phyloP scores from a whole-genome alignment of 805 yeast species.

The Middelhovenomyces tepae region DNA sequence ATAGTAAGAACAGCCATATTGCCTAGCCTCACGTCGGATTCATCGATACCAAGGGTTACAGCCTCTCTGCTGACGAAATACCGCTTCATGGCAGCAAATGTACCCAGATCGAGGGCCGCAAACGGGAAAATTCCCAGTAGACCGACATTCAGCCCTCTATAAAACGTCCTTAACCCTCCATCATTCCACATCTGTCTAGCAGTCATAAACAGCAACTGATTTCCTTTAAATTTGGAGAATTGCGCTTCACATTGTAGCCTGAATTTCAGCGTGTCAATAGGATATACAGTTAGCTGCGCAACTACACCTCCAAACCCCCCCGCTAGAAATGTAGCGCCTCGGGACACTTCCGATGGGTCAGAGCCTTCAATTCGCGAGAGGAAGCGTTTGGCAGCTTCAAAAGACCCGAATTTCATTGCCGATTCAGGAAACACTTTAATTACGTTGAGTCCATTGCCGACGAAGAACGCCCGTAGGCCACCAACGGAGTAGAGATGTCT shows the following conservation, averaged over 20 bases:
- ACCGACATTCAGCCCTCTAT: conserved; percentile 87
- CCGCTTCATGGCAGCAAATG: conserved; percentile 77
- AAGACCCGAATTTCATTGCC: conserved; percentile 94
- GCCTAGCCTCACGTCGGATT: conserved; percentile 64
- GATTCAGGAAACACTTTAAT: conserved; percentile 93
- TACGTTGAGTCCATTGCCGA: conserved; percentile 92
- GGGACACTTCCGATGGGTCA: conserved; percentile 62
- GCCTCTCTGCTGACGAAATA: conserved; percentile 66
- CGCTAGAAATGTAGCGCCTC: conserved; percentile 72
- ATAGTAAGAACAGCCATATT: conserved; percentile 74
- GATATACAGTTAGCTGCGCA: conserved; percentile 88
- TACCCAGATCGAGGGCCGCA: conserved; percentile 93
- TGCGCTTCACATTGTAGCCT: conserved; percentile 88
- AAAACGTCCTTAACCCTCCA: conserved; percentile 73
- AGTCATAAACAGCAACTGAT: conserved; percentile 50
- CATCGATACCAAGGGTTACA: conserved; percentile 37
- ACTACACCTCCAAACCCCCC: conserved; percentile 97
- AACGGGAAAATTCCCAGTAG: conserved; percentile 94
- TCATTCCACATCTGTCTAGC: conserved; percentile 69
- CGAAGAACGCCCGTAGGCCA: conserved; percentile 80
- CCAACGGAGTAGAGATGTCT: conserved; percentile 81
- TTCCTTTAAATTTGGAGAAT: conserved; percentile 53
- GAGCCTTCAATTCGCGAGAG: conserved; percentile 69
- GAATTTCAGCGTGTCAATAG: conserved; percentile 89
- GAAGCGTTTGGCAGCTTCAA: conserved; percentile 74